phyloP scores from a whole-genome alignment of 768 basidiomycete species.

The Podaxis mareebaensis region DNA sequence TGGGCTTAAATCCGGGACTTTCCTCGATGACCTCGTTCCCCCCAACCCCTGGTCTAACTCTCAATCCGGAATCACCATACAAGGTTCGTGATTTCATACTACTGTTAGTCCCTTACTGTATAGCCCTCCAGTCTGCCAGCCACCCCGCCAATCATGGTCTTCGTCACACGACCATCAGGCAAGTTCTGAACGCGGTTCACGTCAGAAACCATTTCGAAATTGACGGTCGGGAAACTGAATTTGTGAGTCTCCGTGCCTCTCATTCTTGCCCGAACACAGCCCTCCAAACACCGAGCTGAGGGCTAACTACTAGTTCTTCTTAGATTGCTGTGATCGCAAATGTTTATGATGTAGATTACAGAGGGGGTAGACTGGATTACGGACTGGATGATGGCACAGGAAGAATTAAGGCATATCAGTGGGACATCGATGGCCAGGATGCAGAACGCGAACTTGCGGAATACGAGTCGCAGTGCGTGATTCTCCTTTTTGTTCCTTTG shows the following conservation, averaged over 20 bases:
- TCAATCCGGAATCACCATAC: neutral
- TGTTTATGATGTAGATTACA: slow-evolving; percentile 6
- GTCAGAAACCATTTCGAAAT: slow-evolving; percentile 10
- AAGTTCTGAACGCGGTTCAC: slow-evolving; percentile 10
- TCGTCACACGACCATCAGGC: slow-evolving; percentile 15
- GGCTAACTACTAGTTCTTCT: neutral
- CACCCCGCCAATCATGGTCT: slow-evolving; percentile 1
- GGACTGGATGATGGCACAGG: slow-evolving; percentile 17
- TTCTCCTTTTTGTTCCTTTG: neutral
- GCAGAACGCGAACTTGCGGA: slow-evolving; percentile 9
- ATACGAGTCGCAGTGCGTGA: neutral
- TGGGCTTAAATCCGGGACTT: neutral
- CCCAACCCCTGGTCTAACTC: neutral
- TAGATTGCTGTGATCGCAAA: slow-evolving; percentile 18
- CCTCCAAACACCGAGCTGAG: too few relatives aligned
- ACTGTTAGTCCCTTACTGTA: neutral
- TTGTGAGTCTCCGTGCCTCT: neutral
- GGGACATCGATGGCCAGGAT: slow-evolving; percentile 9
- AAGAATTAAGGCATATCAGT: slow-evolving; percentile 15
- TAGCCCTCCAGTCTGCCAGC: slow-evolving; percentile 1
- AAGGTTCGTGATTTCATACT: neutral
- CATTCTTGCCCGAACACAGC: neutral
- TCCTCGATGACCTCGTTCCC: neutral
- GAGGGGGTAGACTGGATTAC: slow-evolving; percentile 5
- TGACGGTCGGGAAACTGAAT: slow-evolving; percentile 13